These are phyloP conservation scores for Talaromyces marneffei DNA, from an alignment of 2,329 filamentous ascomycete species.

Conservation along the genomic window DNA sequence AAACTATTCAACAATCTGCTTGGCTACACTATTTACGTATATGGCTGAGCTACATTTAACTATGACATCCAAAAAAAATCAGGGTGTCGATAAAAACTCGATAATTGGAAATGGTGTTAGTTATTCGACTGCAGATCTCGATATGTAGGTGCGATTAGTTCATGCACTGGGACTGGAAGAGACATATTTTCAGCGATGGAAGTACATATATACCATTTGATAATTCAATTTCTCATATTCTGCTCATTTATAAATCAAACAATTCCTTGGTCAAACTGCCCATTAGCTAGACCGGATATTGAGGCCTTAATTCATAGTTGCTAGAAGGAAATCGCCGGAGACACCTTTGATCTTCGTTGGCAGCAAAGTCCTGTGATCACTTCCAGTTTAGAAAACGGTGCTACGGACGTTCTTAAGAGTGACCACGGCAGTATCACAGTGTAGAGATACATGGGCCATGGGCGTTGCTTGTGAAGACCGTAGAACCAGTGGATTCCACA, in stretches of 20 bases:
- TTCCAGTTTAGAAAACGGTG: no score
- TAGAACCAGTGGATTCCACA: not conserved
- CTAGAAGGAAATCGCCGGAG: not conserved
- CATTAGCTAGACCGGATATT: no score
- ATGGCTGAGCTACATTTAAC: not conserved
- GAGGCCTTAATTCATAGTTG: not conserved
- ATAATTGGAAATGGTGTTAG: not conserved
- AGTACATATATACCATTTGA: no score
- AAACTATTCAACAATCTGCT: not conserved
- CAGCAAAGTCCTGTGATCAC: not conserved
- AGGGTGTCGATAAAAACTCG: not conserved
- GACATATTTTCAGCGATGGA: not conserved
- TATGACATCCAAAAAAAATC: not conserved
- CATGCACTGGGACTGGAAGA: not conserved
- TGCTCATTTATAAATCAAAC: not conserved
- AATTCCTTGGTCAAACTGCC: no score
- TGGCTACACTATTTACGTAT: not conserved
- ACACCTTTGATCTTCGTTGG: not conserved
- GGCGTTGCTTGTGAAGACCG: not conserved
- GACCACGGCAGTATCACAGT: not conserved
- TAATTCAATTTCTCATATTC: not conserved
- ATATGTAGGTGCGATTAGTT: no score
- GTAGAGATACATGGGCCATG: no score
- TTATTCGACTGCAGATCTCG: not conserved
- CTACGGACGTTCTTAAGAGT: not conserved